Base-by-base conservation (phyloP, 2,329 filamentous ascomycete genomes). In the Claviceps monticola region DNA sequence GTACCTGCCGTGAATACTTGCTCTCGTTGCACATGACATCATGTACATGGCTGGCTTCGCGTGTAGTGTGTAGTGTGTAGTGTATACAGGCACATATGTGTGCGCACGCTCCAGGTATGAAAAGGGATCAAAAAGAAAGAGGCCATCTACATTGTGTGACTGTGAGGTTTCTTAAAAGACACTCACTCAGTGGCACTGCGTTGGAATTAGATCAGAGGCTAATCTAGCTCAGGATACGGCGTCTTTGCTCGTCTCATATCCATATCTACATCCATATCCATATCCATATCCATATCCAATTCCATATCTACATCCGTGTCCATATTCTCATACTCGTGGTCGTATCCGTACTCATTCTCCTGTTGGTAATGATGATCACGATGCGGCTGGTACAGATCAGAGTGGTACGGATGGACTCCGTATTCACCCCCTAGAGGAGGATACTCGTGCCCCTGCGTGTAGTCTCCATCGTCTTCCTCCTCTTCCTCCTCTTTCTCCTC, bases 391-490 rank as follows among this genome's bases (percentile, higher is more conserved):
- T 34, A 34, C 29, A 41, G 14, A 43, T 44, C 29, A 34, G 29
- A 34, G 29, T 54, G 50, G 19, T 51, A 42, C 29, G 44, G 49
- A 9, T 47, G 45, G 17, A 46, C 34, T 6, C 36, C 19, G 23
- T 48, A 48, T 9, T 26, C 50, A 23, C 8, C 17, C 38, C 37
- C 14, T 4, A 29, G 26, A 29, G 13, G 29, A 11, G 13, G 37
- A 16, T 41, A 63, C 1, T 56, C 63, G 11, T 62, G 61, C 0
- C 61, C 60, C 36, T 60, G 60, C 1, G 58, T 57, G 7, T 61
- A 60, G 7, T 58, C 56, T 5, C 59, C 55, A 8, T 53, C 54
- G 5, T 61, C 58, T n/a, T 58, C 61, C 11, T 64, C 8, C 0
- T 29, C 26, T 1, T 29, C 26, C 7, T 29, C 26, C 7, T 26